Evolutionary conservation across 306 rosid species (phyloP).

Genomic region (Styphnolobium japonicum): DNA sequence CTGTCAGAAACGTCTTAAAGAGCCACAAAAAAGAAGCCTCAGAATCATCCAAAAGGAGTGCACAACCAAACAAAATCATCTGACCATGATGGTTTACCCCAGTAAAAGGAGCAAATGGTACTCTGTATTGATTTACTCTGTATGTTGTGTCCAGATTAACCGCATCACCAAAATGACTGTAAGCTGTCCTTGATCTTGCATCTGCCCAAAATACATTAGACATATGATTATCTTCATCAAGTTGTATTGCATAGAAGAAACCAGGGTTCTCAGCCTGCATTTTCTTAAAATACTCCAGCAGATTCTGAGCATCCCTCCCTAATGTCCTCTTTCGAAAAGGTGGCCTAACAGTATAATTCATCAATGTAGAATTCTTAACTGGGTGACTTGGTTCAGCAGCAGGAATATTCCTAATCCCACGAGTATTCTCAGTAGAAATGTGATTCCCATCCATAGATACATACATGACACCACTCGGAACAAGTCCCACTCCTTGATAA

Average conservation of each 20-base stretch:
- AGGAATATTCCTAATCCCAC: conserved; percentile 47
- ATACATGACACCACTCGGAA: conserved; percentile 93
- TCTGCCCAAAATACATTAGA: conserved; percentile 89
- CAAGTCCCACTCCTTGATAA: conserved; percentile 66
- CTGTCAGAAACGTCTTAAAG: conserved; percentile 80
- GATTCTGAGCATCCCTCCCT: conserved; percentile 86
- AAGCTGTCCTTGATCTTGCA: conserved; percentile 81
- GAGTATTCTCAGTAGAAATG: conserved; percentile 46
- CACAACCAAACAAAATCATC: conserved; percentile 83
- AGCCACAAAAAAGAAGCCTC: conserved; percentile 86
- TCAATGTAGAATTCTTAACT: conserved; percentile 40
- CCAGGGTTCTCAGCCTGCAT: conserved; percentile 98
- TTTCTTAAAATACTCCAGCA: conserved; percentile 90
- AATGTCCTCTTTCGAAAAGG: conserved; percentile 59
- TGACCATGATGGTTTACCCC: conserved; percentile 94
- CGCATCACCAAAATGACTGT: conserved; percentile 79
- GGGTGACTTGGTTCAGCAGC: conserved; percentile 44
- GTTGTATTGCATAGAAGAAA: conserved; percentile 93
- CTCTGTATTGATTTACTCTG: conserved; percentile 66
- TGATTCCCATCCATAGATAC: conserved; percentile 73
- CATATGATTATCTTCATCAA: conserved; percentile 86
- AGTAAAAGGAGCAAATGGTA: conserved; percentile 85
- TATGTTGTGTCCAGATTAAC: conserved; percentile 75
- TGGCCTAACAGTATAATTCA: conserved; percentile 52
- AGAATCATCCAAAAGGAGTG: conserved; percentile 84